A percentile compares a stretch with the other conserved stretches of the same genome.
Conservation (phyloP, 176 grass and related monocot species). For the Carex scoparia region DNA sequence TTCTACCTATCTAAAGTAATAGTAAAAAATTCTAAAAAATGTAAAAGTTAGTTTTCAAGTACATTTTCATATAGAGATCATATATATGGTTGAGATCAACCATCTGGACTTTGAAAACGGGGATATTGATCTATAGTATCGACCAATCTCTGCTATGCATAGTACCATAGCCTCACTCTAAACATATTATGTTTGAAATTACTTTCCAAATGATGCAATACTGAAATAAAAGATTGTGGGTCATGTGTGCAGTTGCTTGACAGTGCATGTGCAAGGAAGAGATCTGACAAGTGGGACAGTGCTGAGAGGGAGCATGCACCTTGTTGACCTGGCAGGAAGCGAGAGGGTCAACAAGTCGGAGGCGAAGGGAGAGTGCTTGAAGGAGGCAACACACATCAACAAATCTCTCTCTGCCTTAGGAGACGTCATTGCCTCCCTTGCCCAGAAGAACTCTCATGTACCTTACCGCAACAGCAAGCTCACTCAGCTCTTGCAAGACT, state of each 20-base stretch:
- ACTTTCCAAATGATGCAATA: constrained; percentile 3
- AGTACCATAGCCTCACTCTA: no score
- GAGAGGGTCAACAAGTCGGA: constrained; percentile 91
- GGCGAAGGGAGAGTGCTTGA: constrained; percentile 72
- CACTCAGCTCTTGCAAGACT: constrained; percentile 91
- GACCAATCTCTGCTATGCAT: no score
- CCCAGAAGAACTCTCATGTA: constrained; percentile 74
- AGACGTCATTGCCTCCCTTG: constrained; percentile 82
- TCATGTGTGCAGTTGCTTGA: constrained; percentile 57
- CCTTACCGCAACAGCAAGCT: constrained; percentile 96
- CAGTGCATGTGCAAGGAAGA: constrained; percentile 85
- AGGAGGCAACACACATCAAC: constrained; percentile 91
- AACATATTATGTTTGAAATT: constrained; percentile 11
- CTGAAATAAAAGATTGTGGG: not conserved
- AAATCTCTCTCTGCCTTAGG: constrained; percentile 87
- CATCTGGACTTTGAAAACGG: no score
- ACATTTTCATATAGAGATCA: no score
- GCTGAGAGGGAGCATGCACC: constrained; percentile 78
- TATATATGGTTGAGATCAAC: no score
- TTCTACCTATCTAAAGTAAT: no score
- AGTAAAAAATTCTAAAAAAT: no score
- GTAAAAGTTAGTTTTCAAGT: no score
- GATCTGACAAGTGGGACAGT: constrained; percentile 45
- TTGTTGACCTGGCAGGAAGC: constrained; percentile 86
- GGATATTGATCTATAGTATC: no score